Conservation (phyloP, 1,284 basidiomycete genomes). For the Trichosporon faecale region DNA sequence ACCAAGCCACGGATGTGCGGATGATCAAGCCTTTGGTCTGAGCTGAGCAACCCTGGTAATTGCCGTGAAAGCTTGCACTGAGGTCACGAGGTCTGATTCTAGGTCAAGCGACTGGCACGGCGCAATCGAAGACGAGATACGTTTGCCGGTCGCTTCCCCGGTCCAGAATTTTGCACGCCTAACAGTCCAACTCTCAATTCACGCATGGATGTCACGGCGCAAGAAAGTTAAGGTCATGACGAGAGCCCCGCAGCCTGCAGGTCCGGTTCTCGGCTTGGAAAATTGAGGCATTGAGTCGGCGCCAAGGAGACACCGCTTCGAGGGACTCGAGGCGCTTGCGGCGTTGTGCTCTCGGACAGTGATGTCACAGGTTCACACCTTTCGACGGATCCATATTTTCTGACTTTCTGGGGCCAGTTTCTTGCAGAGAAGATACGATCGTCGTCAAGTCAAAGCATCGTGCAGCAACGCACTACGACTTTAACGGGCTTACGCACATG, state of each 20-base stretch:
- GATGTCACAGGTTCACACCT: not conserved
- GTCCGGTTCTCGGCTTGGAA: not conserved
- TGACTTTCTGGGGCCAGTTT: not conserved
- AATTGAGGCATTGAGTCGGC: not conserved
- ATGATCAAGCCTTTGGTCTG: too few relatives aligned
- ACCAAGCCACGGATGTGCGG: too few relatives aligned
- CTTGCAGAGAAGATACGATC: too few relatives aligned
- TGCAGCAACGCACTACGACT: not conserved
- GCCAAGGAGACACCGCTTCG: not conserved
- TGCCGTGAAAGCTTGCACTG: not conserved
- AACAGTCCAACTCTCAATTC: not conserved
- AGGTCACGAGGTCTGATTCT: not conserved
- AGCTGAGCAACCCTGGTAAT: not conserved
- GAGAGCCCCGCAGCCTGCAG: not conserved
- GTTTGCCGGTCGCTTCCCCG: not conserved
- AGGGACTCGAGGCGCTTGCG: not conserved
- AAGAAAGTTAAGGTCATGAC: not conserved
- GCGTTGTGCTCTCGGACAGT: not conserved
- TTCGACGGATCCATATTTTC: not conserved
- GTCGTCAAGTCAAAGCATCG: not conserved
- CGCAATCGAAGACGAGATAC: not conserved
- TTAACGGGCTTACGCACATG: not conserved
- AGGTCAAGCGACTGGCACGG: not conserved
- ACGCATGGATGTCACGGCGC: not conserved
- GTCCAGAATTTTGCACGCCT: not conserved